Evolutionary conservation across 768 basidiomycete genomes (phyloP), one percentile per base, ranked within the genome.

Genomic region (Tylopilus rubrobrunneus): DNA sequence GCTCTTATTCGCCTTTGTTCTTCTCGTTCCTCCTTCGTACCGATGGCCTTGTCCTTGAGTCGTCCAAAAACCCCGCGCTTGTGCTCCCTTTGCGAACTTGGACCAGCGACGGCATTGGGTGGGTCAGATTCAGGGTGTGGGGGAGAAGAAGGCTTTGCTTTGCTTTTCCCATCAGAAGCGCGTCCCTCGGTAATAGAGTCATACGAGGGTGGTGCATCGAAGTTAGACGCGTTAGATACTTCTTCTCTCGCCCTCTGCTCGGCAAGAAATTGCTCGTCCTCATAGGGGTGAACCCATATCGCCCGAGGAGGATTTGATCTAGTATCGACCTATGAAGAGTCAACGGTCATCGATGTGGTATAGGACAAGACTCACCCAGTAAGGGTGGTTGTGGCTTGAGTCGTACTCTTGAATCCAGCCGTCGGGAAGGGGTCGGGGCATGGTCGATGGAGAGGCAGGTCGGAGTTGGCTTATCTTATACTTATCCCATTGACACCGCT

Each of bases 261-360:
- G 5, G 55, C 59, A n/a, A 86, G 73, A 66, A 78, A 88, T 48
- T 80, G 74, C 44, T 83, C 79, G 63, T 88, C 86, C 52, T 88
- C 84, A 53, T 80, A 80, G 1, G 88, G 87, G 62, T 90, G 86
- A 1, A 76, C 74, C 88, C 87, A 90, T 60, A 82, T 87, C 0
- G 81, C 76, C 0, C 87, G 79, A 1, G 85, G 81, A 8, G 88
- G 87, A 8, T 66, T 72, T 1, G 81, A 79, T 53, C 69, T 73
- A 0, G 85, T 87, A 56, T 89, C 84, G 17, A 87, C 82, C 83
- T 86, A 45, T 43, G 12, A 10, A 21, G 15, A 28, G 17, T 34
- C 43, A 40, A 41, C 6, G 9, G 11, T n/a, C 19, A 3, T 15
- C 17, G 7, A 31, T 31, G 33, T 7, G 19, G 28, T 4, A 29